phyloP scores from a whole-genome alignment of 2,329 filamentous ascomycete species.

The Fusarium sp. region DNA sequence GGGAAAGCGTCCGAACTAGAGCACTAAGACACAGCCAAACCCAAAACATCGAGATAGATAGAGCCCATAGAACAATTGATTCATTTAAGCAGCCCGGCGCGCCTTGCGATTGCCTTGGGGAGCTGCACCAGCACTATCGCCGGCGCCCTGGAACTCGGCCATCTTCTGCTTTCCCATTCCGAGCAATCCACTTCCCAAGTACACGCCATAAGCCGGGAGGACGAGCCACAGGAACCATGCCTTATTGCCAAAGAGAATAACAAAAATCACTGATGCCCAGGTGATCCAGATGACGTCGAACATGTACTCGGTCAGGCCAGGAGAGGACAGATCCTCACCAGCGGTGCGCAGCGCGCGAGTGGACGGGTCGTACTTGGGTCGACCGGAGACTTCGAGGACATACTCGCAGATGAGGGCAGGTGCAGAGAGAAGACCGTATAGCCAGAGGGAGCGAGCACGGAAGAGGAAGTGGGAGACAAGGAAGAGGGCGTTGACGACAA shows the following conservation, averaged over 20 bases:
- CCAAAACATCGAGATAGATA: constrained; percentile 11
- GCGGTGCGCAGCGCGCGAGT: constrained; percentile 78
- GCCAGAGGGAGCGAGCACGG: constrained; percentile 73
- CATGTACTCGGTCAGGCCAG: constrained; percentile 96
- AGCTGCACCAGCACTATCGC: constrained; percentile 51
- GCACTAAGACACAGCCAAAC: constrained; percentile 28
- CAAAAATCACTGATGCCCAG: constrained; percentile 82
- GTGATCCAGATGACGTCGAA: constrained; percentile 98
- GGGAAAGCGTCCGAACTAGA: constrained; percentile 59
- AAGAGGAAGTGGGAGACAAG: constrained; percentile 79
- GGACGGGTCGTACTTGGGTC: constrained; percentile 78
- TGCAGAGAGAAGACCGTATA: constrained; percentile 80
- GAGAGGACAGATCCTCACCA: constrained; percentile 89
- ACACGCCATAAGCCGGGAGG: constrained; percentile 69
- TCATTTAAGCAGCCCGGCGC: constrained; percentile 65
- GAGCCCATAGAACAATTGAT: constrained; percentile 15
- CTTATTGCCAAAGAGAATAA: constrained; percentile 84
- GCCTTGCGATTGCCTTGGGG: constrained; percentile 67
- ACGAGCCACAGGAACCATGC: constrained; percentile 71
- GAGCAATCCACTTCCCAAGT: constrained; percentile 68
- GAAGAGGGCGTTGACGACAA: constrained; percentile 81
- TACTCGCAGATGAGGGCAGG: constrained; percentile 87
- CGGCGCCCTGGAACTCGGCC: constrained; percentile 62
- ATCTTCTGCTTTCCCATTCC: constrained; percentile 68
- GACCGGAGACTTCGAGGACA: constrained; percentile 86